Evolutionary conservation across 2,329 filamentous ascomycete genomes (phyloP).

Genomic region (Rhynchosporium secalis): DNA sequence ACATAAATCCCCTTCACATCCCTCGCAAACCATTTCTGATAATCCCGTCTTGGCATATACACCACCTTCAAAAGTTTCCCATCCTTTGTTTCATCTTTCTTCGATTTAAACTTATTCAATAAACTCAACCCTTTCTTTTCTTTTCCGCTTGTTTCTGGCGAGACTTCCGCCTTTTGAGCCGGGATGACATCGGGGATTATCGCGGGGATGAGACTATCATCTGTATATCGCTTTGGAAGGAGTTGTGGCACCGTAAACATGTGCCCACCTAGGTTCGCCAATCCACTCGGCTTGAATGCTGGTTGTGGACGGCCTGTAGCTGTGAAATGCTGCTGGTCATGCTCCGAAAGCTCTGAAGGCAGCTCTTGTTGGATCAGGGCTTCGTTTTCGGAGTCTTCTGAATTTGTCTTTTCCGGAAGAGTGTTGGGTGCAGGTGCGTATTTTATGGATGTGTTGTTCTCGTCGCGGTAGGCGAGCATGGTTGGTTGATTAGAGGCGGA

Average conservation of each 20-base stretch:
- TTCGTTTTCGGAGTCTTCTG: constrained; percentile 34
- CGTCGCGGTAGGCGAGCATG: constrained; percentile 28
- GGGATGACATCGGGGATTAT: constrained; percentile 31
- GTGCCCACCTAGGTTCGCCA: constrained; percentile 23
- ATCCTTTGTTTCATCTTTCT: constrained; percentile 21
- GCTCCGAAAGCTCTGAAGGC: constrained; percentile 13
- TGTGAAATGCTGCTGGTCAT: constrained; percentile 31
- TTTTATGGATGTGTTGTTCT: constrained; percentile 21
- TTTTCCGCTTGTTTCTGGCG: background rate
- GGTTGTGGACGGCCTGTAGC: constrained; percentile 34
- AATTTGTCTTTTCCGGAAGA: constrained; percentile 3
- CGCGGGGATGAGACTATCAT: constrained; percentile 38
- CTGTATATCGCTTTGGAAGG: constrained; percentile 33
- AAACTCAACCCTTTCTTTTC: constrained; percentile 13
- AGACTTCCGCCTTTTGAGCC: background rate
- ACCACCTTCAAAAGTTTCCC: constrained; percentile 34
- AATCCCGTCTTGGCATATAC: constrained; percentile 39
- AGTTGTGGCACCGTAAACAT: constrained; percentile 33
- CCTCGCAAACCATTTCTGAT: constrained; percentile 37
- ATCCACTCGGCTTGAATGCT: constrained; percentile 19
- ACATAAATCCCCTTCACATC: constrained; percentile 35
- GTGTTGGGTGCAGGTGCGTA: constrained; percentile 12
- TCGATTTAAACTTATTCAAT: constrained; percentile 19
- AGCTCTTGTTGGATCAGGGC: constrained; percentile 24
- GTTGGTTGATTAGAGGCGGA: constrained; percentile 11